Percentiles rank a stretch among this genome's conserved stretches.
phyloP scores from a whole-genome alignment of 1,284 basidiomycete genomes.

The Ceratobasidium sp. region DNA sequence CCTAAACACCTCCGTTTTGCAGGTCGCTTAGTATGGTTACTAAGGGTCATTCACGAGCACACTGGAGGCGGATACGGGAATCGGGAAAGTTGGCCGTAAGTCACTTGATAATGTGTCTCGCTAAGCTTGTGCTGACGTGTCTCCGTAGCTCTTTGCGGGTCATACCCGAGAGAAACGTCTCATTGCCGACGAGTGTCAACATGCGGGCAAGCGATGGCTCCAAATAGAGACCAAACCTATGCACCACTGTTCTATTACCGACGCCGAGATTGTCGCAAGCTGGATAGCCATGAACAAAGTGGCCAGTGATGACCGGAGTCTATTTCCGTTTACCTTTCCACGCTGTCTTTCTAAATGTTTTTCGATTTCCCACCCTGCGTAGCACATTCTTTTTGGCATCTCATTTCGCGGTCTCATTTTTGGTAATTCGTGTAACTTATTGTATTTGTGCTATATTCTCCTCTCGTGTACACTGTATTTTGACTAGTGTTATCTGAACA shows the following conservation, averaged over 20 bases:
- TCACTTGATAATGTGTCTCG: background rate
- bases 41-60: conserved; percentile 24
- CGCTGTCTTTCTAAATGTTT: conserved; percentile 37
- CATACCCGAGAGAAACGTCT: conserved; percentile 38
- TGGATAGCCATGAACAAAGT: conserved; percentile 39
- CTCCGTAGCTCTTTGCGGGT: conserved; percentile 23
- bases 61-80: conserved; percentile 35
- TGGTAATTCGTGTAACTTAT: conserved; percentile 24
- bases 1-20: background rate
- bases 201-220: conserved; percentile 39
- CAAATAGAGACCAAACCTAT: conserved; percentile 35
- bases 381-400: background rate
- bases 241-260: conserved; percentile 38
- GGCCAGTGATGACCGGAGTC: background rate
- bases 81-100: conserved; percentile 29
- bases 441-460: conserved; percentile 4
- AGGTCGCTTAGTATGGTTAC: conserved; percentile 33
- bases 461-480: background rate
- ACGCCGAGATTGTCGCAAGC: conserved; percentile 30
- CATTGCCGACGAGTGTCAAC: conserved; percentile 41
- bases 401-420: background rate
- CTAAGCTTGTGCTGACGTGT: background rate
- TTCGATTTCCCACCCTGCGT: conserved; percentile 21
- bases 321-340: conserved; percentile 22
- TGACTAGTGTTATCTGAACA: background rate